phyloP scores from a whole-genome alignment of 116 monocot genomes.

The Posidonia oceanica region DNA sequence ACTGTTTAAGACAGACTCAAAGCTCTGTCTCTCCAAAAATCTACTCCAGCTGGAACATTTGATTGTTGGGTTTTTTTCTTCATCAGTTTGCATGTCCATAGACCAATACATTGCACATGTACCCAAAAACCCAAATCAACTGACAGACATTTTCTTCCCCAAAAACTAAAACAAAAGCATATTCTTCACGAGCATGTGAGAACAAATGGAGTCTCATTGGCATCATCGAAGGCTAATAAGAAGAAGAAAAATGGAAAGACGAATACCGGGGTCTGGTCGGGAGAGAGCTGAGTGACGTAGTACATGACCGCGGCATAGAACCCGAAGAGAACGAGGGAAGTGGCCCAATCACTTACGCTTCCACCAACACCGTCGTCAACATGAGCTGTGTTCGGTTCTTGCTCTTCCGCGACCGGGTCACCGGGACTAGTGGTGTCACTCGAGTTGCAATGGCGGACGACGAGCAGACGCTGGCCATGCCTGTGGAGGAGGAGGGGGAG shows the following conservation, averaged over 20 bases:
- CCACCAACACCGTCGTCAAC: background rate
- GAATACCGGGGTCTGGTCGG: constrained; percentile 81
- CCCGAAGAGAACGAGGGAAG: constrained; percentile 68
- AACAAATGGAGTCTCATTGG: too few relatives aligned
- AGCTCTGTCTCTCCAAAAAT: too few relatives aligned
- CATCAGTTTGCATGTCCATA: background rate
- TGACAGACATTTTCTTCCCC: background rate
- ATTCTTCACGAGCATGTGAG: too few relatives aligned
- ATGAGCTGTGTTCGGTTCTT: background rate
- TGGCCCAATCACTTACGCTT: constrained; percentile 47
- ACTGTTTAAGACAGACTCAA: too few relatives aligned
- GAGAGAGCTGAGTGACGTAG: constrained; percentile 66
- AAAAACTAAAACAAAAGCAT: too few relatives aligned
- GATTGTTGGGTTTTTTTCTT: too few relatives aligned
- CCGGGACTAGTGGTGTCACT: too few relatives aligned
- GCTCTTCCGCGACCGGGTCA: background rate
- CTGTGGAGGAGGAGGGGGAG: background rate
- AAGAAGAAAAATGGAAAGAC: background rate
- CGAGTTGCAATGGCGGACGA: too few relatives aligned
- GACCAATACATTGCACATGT: background rate
- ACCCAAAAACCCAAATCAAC: background rate
- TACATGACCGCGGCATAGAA: constrained; percentile 77
- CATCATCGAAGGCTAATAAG: background rate
- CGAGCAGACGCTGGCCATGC: too few relatives aligned
- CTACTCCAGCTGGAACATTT: too few relatives aligned